Base-by-base conservation (phyloP, 352 stramenopile genomes). In the Phytopythium chamaehyphon region DNA sequence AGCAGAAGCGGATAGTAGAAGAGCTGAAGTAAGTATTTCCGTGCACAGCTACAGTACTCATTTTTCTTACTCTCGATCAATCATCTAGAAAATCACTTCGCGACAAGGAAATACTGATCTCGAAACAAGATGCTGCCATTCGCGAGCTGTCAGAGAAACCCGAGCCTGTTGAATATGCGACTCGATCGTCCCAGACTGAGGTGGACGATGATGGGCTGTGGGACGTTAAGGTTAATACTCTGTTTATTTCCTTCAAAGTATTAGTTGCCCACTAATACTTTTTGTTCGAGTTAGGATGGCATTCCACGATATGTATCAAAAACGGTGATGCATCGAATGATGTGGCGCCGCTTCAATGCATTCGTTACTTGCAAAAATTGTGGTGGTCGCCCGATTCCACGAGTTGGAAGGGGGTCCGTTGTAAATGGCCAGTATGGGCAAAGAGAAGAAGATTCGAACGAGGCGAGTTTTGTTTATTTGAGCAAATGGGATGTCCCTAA, bases 171-270 rank as follows among this genome's bases (percentile, higher is more conserved):
- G 38, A 57, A 1, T 51, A 57, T 6, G 51, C 57, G 4, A 67
- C 55, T 0, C 52, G 40, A 9, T 69, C 61, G 0, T 76, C 73
- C 2, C 77, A 89, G 56, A 89, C 77, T 0, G 59, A 76, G 54
- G 73, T 88, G n/a, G 65, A 86, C 35, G 77, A 88, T 46, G 77
- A 91, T 52, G 81, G 81, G 3, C 62, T 89, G 14, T 89, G 81
- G 81, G 77, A 89, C 47, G 59, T 66, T 19, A 69, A 84, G 62
- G 74, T 83, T 37, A 14, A 19, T 55, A 23, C 10, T 7, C 2
- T 54, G n/a, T 24, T 48, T 21, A 12, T n/a, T 36, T 53, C 12
- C 14, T 15, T 6, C 18, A 40, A 19, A 31, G n/a, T n/a, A n/a
- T n/a, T n/a, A n/a, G n/a, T n/a, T n/a, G n/a, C n/a, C n/a, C n/a